Base-by-base conservation (phyloP, 1,284 basidiomycete species). In the Hortiboletus rubellus region DNA sequence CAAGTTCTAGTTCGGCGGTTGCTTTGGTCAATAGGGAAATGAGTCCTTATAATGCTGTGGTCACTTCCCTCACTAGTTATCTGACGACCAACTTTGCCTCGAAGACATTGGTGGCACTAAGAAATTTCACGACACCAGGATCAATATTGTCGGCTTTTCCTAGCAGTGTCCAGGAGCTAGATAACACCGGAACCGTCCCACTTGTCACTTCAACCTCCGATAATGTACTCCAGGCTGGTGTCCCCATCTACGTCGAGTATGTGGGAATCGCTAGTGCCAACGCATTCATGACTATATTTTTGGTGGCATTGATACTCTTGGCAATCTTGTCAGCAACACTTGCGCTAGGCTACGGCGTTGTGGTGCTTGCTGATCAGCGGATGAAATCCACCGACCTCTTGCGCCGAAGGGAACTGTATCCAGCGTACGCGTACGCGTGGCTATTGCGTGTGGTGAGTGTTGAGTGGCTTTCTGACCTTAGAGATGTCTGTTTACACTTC, bases 201-300 rank as follows among this genome's bases (percentile, higher is more conserved):
- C 82, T 82, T 1, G 90, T 94, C 52, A 92, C 91, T 0, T 66
- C 79, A 15, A 74, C 76, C 4, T 85, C 85, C 1, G 72, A 78
- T 14, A 86, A 91, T 63, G 77, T 90, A 43, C 81, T 94, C 22
- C 76, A 88, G 60, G 88, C 89, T 17, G 93, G 93, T 17, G 73
- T 95, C 22, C 91, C 93, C 7, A 87, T 91, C 34, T 95, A 87
- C 66, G 84, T 85, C 62, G 93, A 89, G 67, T 82, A 84, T 17
- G 72, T 89, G 27, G 82, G 84, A 50, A 88, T 95, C 59, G 83
- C 86, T 6, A 86, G 85, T 0, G 88, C 87, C 46, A 94, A 94
- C 73, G 87, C 90, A 4, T 94, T 91, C 74, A 88, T 90, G 80
- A 93, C 90, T 2, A 75, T 88, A 34, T 95, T 95, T 72, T 77